Conservation (phyloP, 768 basidiomycete species). For the Multifurca ochricompacta region DNA sequence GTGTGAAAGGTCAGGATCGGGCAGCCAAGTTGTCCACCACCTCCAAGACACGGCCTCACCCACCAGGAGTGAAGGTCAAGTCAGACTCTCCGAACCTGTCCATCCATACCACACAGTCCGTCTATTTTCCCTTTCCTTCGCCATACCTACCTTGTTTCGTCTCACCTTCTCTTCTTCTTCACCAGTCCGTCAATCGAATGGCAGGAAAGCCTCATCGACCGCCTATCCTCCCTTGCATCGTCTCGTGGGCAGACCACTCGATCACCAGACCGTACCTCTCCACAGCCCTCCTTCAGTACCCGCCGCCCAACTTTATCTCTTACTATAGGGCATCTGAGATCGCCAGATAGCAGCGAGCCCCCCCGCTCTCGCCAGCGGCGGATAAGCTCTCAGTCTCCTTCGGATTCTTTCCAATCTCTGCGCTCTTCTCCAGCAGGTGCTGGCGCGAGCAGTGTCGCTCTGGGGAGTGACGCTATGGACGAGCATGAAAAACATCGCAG, state of each 20-base stretch:
- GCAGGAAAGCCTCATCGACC: slow-evolving; percentile 57
- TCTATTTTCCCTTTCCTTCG: too few species aligned
- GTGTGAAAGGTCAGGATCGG: slow-evolving; percentile 58
- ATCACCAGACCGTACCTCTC: slow-evolving; percentile 19
- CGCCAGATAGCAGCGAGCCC: slow-evolving; percentile 7
- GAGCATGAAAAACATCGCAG: slow-evolving; percentile 21
- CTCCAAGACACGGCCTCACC: slow-evolving; percentile 21
- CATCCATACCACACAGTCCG: slow-evolving; percentile 54
- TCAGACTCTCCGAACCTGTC: slow-evolving; percentile 6
- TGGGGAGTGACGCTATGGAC: slow-evolving; percentile 11
- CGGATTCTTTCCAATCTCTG: slow-evolving; percentile 8
- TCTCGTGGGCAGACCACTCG: slow-evolving; percentile 23
- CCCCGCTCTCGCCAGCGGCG: slow-evolving; percentile 16
- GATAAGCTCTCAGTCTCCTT: slow-evolving; percentile 7
- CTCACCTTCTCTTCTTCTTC: background rate
- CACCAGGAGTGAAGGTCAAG: slow-evolving; percentile 20
- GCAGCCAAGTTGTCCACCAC: slow-evolving; percentile 28
- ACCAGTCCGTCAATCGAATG: slow-evolving; percentile 75
- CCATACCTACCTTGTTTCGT: too few species aligned
- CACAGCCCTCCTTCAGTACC: background rate
- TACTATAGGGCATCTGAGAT: background rate
- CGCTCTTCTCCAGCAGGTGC: slow-evolving; percentile 13
- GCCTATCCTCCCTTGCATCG: slow-evolving; percentile 25
- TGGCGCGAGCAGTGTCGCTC: background rate
- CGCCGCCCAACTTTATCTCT: slow-evolving; percentile 14